Evolutionary conservation across 2,329 filamentous ascomycete species (phyloP).

Genomic region (Ceratocystis huliohia): DNA sequence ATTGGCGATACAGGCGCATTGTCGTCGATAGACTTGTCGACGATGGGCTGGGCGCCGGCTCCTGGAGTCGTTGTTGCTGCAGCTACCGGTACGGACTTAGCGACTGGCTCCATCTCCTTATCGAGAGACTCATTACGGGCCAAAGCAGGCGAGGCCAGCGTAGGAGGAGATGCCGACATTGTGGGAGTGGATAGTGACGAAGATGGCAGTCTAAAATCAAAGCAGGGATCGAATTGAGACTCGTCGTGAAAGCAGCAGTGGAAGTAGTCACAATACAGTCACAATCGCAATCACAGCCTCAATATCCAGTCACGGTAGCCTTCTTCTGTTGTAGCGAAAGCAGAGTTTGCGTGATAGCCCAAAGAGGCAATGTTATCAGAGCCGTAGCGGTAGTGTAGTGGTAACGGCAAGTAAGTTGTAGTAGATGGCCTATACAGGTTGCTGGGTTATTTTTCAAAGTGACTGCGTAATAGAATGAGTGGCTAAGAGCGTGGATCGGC

Average conservation of each 20-base stretch:
- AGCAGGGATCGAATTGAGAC: not conserved
- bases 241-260: too few species aligned
- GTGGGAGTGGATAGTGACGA: not conserved
- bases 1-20: not conserved
- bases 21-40: not conserved
- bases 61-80: not conserved
- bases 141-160: not conserved
- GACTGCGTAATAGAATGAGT: not conserved
- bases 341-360: not conserved
- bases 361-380: not conserved
- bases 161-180: not conserved
- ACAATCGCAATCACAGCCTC: too few species aligned
- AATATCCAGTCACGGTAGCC: not conserved
- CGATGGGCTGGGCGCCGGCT: not conserved
- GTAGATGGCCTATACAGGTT: not conserved
- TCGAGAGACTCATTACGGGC: not conserved
- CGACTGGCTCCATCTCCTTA: too few species aligned
- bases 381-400: not conserved
- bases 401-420: not conserved
- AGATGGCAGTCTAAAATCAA: not conserved
- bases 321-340: not conserved
- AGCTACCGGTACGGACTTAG: not conserved
- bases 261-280: too few species aligned
- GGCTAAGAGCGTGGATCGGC: not conserved
- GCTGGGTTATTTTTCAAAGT: not conserved